These are phyloP conservation scores for Vigna unguiculata DNA, from an alignment of 306 rosid species.

Conservation along the genomic window DNA sequence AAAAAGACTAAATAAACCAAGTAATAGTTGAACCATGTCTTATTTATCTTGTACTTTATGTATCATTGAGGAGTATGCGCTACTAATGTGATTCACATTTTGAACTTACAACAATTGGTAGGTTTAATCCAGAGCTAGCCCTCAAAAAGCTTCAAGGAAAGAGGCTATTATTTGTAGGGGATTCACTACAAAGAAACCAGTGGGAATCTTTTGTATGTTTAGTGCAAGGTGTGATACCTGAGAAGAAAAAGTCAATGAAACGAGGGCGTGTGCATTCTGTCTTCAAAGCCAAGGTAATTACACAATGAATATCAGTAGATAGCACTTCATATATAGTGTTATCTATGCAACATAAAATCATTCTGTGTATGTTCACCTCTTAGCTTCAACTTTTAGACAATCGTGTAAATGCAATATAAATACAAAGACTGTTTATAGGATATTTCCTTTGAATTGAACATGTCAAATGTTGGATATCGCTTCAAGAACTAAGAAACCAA, in stretches of 20 bases:
- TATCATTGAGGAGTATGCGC: background rate
- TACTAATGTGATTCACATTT: constrained; percentile 9
- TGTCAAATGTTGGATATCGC: background rate
- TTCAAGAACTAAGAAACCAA: constrained; percentile 11
- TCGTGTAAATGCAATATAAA: background rate
- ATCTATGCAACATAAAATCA: background rate
- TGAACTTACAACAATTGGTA: constrained; percentile 33
- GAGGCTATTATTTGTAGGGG: constrained; percentile 89
- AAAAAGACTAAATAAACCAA: too few species aligned
- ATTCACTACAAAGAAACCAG: constrained; percentile 91
- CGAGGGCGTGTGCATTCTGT: constrained; percentile 65
- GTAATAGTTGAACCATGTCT: background rate
- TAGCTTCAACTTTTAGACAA: background rate
- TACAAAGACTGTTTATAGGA: background rate
- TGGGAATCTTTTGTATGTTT: constrained; percentile 96
- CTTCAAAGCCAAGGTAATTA: constrained; percentile 79
- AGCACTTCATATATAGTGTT: background rate
- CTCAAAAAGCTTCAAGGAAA: constrained; percentile 79
- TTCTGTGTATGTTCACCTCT: background rate
- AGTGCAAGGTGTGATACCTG: constrained; percentile 81
- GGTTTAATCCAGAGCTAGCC: constrained; percentile 78
- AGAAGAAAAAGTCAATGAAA: constrained; percentile 67
- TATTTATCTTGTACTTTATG: constrained; percentile 8
- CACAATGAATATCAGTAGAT: background rate
- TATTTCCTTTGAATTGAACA: background rate